A percentile compares a stretch with the other conserved stretches of the same genome.
Evolutionary conservation across 345 rosid genomes (phyloP).

Genomic region (Pugionium cornutum): DNA sequence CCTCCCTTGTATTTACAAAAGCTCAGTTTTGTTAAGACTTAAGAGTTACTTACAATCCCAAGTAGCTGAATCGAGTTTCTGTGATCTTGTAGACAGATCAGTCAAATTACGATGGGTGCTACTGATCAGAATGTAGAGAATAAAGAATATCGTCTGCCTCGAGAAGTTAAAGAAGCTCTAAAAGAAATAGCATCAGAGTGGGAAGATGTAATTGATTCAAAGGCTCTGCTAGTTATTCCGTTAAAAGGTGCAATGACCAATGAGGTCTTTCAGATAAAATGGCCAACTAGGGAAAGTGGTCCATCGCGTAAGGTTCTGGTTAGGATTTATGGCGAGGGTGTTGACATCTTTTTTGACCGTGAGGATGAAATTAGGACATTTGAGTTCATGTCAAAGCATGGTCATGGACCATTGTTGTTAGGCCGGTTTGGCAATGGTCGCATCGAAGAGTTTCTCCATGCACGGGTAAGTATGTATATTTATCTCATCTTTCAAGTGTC

Average conservation of each 20-base stretch:
- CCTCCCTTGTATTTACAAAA: background rate
- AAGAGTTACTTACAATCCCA: background rate
- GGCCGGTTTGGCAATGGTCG: constrained; percentile 77
- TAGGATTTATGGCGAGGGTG: constrained; percentile 93
- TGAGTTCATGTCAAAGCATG: constrained; percentile 82
- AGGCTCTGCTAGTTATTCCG: constrained; percentile 59
- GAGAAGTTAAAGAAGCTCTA: constrained; percentile 55
- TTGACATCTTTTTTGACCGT: constrained; percentile 77
- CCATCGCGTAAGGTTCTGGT: constrained; percentile 58
- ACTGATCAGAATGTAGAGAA: constrained; percentile 29
- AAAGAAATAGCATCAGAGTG: constrained; percentile 59
- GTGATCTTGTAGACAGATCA: background rate
- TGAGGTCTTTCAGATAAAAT: constrained; percentile 78
- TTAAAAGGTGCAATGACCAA: constrained; percentile 93
- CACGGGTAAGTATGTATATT: constrained; percentile 55
- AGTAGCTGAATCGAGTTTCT: constrained; percentile 6
- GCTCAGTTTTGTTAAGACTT: background rate
- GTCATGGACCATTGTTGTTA: constrained; percentile 88
- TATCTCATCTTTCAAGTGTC: background rate
- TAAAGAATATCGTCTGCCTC: constrained; percentile 39
- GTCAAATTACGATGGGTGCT: constrained; percentile 22
- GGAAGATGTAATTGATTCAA: constrained; percentile 71
- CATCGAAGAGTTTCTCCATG: constrained; percentile 85
- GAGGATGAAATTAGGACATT: constrained; percentile 78
- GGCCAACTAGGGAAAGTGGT: constrained; percentile 57